Conservation (phyloP, 2,329 filamentous ascomycete species). For the Proliferodiscus dingleyae region DNA sequence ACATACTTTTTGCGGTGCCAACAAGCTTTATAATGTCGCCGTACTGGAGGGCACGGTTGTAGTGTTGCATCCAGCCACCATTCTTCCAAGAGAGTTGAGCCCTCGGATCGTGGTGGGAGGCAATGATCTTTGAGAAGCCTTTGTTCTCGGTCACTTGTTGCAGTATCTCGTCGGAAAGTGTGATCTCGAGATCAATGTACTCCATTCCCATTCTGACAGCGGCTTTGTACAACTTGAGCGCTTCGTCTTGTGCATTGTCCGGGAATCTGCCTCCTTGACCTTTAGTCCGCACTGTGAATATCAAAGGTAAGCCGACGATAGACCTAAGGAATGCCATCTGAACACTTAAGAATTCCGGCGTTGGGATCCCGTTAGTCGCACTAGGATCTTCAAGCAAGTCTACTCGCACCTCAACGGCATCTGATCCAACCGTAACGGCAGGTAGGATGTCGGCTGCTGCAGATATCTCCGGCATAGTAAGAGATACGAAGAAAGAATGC, state of each 20-base stretch:
- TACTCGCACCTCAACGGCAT: slow-evolving; percentile 91
- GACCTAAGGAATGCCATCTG: slow-evolving; percentile 78
- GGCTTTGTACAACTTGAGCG: slow-evolving; percentile 68
- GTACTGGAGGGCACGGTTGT: slow-evolving; percentile 84
- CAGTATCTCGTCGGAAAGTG: slow-evolving; percentile 72
- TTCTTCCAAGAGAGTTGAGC: slow-evolving; percentile 81
- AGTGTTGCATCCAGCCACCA: slow-evolving; percentile 85
- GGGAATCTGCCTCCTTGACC: slow-evolving; percentile 87
- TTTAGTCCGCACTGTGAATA: slow-evolving; percentile 85
- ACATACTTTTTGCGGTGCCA: slow-evolving; percentile 67
- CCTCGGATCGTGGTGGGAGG: slow-evolving; percentile 87
- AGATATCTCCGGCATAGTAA: slow-evolving; percentile 74
- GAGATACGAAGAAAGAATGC: slow-evolving; percentile 86
- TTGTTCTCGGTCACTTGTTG: slow-evolving; percentile 60
- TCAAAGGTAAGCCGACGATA: slow-evolving; percentile 68
- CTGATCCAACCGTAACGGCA: slow-evolving; percentile 73
- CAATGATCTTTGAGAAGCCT: slow-evolving; percentile 77
- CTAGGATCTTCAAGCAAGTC: slow-evolving; percentile 75
- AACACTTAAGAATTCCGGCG: slow-evolving; percentile 70
- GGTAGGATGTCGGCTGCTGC: slow-evolving; percentile 61
- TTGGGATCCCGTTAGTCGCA: slow-evolving; percentile 48
- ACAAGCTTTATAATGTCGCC: slow-evolving; percentile 95
- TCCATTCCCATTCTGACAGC: slow-evolving; percentile 83
- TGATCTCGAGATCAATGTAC: slow-evolving; percentile 90
- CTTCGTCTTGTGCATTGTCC: slow-evolving; percentile 66